A percentile compares a stretch with the other conserved stretches of the same genome.
Conservation (phyloP, 2,329 filamentous ascomycete species). For the Rhynchosporium secalis region DNA sequence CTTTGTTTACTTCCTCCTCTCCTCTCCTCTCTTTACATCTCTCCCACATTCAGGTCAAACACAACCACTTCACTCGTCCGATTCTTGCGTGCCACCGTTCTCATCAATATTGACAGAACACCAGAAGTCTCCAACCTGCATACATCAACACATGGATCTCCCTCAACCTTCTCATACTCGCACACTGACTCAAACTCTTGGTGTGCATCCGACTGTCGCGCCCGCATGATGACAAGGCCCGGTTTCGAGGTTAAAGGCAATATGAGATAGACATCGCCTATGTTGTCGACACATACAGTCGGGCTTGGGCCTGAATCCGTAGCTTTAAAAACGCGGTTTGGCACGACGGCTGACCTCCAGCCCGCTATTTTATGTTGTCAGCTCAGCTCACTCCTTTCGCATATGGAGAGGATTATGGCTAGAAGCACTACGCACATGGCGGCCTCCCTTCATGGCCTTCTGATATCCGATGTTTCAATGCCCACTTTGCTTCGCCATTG, state of each 20-base stretch:
- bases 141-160: conserved; percentile 33
- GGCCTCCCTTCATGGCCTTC: conserved; percentile 18
- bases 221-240: conserved; percentile 30
- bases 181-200: conserved; percentile 24
- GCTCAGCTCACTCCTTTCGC: neutral
- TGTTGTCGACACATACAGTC: conserved; percentile 30
- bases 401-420: no score
- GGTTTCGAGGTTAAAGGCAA: conserved; percentile 33
- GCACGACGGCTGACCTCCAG: no score
- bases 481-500: conserved; percentile 27
- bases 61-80: conserved; percentile 27
- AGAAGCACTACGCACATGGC: no score
- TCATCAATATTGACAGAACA: conserved; percentile 33
- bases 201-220: conserved; percentile 12
- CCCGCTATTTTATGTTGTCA: conserved; percentile 3
- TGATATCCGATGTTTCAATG: conserved; percentile 27
- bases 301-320: conserved; percentile 31
- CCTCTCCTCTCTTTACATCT: neutral
- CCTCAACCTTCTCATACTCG: conserved; percentile 31
- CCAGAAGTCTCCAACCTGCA: conserved; percentile 27
- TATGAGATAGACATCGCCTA: conserved; percentile 25
- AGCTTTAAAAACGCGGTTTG: conserved; percentile 17
- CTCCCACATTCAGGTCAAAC: conserved; percentile 26
- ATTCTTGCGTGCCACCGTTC: conserved; percentile 17
- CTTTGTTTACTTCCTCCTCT: neutral